phyloP scores from a whole-genome alignment of 148 eudicot species.

The Heliosperma pusillum region DNA sequence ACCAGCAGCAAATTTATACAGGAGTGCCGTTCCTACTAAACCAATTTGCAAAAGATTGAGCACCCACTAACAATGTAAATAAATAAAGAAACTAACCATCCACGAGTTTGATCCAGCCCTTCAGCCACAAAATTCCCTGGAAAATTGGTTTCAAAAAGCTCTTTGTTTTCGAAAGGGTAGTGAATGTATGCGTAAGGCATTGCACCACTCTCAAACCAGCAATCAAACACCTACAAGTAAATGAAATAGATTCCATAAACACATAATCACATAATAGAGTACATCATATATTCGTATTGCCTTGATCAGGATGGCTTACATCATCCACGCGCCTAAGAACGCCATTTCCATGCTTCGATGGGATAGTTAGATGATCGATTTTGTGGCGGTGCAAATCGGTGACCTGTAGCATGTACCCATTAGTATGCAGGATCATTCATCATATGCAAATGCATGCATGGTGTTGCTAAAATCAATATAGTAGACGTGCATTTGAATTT shows the following conservation, averaged over 20 bases:
- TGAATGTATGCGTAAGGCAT: constrained; percentile 98
- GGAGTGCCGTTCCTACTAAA: background rate
- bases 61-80: background rate
- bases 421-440: constrained; percentile 2
- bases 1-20: background rate
- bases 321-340: constrained; percentile 84
- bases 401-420: constrained; percentile 42
- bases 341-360: constrained; percentile 69
- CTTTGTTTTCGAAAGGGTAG: constrained; percentile 94
- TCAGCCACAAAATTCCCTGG: constrained; percentile 99
- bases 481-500: background rate
- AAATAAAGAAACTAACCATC: constrained; percentile 58
- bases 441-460: background rate
- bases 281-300: background rate
- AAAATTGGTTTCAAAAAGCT: constrained; percentile 73
- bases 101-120: constrained; percentile 98
- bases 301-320: constrained; percentile 45
- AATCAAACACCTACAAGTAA: constrained; percentile 80
- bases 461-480: background rate
- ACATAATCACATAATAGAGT: background rate
- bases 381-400: constrained; percentile 89
- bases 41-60: background rate
- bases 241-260: background rate
- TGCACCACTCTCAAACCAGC: constrained; percentile 99
- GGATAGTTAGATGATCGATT: constrained; percentile 87